phyloP scores from a whole-genome alignment of 208 protist genomes.

The Leishmania tarentolae region DNA sequence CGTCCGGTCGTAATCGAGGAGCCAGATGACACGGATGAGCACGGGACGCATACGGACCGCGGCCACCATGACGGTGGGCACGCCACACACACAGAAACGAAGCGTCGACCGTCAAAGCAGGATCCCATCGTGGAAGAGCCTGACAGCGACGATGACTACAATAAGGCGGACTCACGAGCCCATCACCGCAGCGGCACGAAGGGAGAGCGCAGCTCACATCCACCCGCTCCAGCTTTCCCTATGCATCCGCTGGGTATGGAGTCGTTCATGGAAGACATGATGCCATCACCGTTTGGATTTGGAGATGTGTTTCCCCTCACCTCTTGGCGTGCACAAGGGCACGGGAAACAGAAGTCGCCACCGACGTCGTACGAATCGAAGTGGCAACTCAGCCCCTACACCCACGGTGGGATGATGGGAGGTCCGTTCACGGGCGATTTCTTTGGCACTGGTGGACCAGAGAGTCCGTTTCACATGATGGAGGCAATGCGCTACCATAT shows the following conservation, averaged over 20 bases:
- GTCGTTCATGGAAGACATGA: not conserved
- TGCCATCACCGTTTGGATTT: not conserved
- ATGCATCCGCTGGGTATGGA: not conserved
- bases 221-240: not conserved
- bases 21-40: not conserved
- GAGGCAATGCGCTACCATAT: constrained; percentile 30
- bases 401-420: not conserved
- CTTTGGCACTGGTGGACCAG: constrained; percentile 5
- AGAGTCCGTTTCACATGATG: constrained; percentile 33
- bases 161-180: not conserved
- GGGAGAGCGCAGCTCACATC: not conserved
- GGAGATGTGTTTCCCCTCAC: not conserved
- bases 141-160: constrained; percentile 30
- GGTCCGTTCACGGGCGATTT: constrained; percentile 22
- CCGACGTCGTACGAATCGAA: not conserved
- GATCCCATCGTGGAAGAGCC: constrained; percentile 51
- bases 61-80: not conserved
- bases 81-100: not conserved
- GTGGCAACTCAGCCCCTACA: not conserved
- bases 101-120: not conserved
- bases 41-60: not conserved
- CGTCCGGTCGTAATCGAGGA: constrained; percentile 23
- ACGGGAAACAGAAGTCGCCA: not conserved
- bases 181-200: not conserved
- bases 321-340: not conserved